These are phyloP conservation scores for Plectosphaerella cucumerina DNA, from an alignment of 2,329 filamentous ascomycete species.

Conservation along the genomic window DNA sequence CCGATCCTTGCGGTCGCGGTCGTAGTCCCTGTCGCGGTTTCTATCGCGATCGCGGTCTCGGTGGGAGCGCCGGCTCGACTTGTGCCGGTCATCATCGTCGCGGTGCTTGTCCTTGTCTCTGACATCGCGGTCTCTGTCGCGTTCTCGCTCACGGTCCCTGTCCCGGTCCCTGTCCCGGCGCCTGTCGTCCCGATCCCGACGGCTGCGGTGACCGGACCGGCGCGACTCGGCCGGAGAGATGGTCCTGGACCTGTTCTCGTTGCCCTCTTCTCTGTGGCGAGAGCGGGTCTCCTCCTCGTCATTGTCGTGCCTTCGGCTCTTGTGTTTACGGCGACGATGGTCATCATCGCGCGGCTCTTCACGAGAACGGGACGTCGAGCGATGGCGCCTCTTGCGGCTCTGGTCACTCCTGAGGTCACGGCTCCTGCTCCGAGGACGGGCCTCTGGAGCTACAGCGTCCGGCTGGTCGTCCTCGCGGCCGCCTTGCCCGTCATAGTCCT, in stretches of 20 bases:
- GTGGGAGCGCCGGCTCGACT: conserved; percentile 32
- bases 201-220: conserved; percentile 56
- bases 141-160: conserved; percentile 36
- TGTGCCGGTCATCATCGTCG: conserved; percentile 38
- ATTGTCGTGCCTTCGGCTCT: conserved; percentile 35
- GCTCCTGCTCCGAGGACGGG: conserved; percentile 31
- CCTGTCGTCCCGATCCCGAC: conserved; percentile 49
- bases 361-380: conserved; percentile 45
- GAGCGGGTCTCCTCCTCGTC: conserved; percentile 41
- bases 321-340: conserved; percentile 48
- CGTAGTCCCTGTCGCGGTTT: conserved; percentile 41
- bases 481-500: conserved; percentile 18
- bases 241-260: conserved; percentile 58
- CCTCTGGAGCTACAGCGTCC: conserved; percentile 23
- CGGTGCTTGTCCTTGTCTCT: conserved; percentile 20
- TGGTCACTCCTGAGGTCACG: conserved; percentile 33
- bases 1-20: conserved; percentile 35
- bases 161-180: conserved; percentile 34
- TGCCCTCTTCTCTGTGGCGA: conserved; percentile 29
- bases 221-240: conserved; percentile 58
- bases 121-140: conserved; percentile 18
- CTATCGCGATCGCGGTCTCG: conserved; percentile 40
- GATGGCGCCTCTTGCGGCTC: conserved; percentile 47
- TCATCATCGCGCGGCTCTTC: conserved; percentile 41
- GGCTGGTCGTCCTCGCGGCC: neutral